Evolutionary conservation across 2,329 filamentous ascomycete genomes (phyloP).

Genomic region (Lasiodiplodia sp.): DNA sequence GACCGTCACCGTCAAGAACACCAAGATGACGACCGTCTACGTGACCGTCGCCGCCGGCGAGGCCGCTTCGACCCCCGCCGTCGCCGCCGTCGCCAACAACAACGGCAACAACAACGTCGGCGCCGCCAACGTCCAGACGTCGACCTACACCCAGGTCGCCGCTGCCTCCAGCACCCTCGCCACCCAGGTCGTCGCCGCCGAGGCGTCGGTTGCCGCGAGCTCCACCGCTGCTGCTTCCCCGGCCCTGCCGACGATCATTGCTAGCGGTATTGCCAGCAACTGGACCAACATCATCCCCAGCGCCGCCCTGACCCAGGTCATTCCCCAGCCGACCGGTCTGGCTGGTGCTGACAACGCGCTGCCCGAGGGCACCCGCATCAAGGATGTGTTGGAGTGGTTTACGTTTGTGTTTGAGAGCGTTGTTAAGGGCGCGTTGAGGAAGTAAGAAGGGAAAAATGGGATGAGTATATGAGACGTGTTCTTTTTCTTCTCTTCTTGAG

Average conservation of each 20-base stretch:
- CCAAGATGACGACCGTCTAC: slow-evolving; percentile 19
- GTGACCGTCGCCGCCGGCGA: not conserved
- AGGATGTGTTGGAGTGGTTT: slow-evolving; percentile 21
- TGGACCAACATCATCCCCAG: slow-evolving; percentile 25
- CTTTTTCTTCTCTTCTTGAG: no score
- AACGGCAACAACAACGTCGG: not conserved
- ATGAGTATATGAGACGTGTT: not conserved
- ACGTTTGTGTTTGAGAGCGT: slow-evolving; percentile 16
- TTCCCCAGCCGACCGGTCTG: not conserved
- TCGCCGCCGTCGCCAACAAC: not conserved
- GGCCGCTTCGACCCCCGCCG: not conserved
- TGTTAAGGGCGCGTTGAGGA: not conserved
- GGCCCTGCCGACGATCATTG: not conserved
- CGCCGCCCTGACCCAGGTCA: slow-evolving; percentile 18
- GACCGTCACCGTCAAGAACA: slow-evolving; percentile 10
- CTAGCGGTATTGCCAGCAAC: slow-evolving; percentile 9
- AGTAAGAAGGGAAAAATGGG: not conserved
- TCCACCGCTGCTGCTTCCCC: not conserved
- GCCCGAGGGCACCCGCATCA: slow-evolving; percentile 5
- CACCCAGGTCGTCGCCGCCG: slow-evolving; percentile 18
- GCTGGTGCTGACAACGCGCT: not conserved
- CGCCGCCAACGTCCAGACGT: not conserved
- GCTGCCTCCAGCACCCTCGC: not conserved
- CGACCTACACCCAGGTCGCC: slow-evolving; percentile 6
- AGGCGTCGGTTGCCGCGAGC: not conserved